Conservation (phyloP, 208 protist species). For the Wallacemonas sp. region DNA sequence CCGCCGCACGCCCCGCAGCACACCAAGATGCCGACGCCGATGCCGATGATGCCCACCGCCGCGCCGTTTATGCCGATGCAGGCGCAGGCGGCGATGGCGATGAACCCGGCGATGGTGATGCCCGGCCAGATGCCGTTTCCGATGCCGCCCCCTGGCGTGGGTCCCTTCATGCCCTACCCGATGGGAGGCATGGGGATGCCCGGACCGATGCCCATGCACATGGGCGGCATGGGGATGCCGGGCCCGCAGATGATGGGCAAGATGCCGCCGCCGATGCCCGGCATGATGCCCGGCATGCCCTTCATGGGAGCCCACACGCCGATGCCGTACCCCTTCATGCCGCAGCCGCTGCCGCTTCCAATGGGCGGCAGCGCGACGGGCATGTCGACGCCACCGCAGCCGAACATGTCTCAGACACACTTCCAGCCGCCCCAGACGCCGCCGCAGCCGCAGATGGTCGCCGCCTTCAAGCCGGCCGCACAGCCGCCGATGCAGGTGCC, state of each 20-base stretch:
- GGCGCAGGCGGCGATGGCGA: slow-evolving; percentile 27
- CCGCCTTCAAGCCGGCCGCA: background rate
- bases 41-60: slow-evolving; percentile 27
- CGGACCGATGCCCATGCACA: slow-evolving; percentile 1
- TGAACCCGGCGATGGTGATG: slow-evolving; percentile 30
- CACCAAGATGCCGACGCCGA: slow-evolving; percentile 30
- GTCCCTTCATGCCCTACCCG: slow-evolving; percentile 18
- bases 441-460: background rate
- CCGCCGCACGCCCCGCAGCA: slow-evolving; percentile 4
- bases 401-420: too few species aligned
- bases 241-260: slow-evolving; percentile 9
- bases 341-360: background rate
- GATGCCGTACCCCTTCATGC: slow-evolving; percentile 14
- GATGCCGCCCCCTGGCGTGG: slow-evolving; percentile 22
- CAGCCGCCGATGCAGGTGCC: slow-evolving; percentile 3
- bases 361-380: background rate
- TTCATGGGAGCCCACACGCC: background rate
- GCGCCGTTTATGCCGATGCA: slow-evolving; percentile 28
- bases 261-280: slow-evolving; percentile 12
- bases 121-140: slow-evolving; percentile 25
- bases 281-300: slow-evolving; percentile 15
- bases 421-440: background rate
- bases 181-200: slow-evolving; percentile 27
- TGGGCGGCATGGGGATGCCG: slow-evolving; percentile 16
- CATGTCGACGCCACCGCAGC: background rate